Conservation (phyloP, 2,329 filamentous ascomycete genomes). For the Botrytis galanthina region DNA sequence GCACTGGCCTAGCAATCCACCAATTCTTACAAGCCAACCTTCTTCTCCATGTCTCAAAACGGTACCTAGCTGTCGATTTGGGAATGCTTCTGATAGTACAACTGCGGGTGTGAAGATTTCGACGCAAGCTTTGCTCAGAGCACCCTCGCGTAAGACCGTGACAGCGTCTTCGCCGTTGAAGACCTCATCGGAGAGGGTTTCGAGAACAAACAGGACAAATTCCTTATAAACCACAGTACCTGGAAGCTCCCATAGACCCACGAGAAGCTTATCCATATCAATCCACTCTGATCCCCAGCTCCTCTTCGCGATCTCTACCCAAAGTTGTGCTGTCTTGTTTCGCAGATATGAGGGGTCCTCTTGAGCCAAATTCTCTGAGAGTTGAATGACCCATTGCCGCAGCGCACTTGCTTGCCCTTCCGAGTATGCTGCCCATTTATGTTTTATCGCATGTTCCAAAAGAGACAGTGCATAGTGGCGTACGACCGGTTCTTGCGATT, state of each 20-base stretch:
- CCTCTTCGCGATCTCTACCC: constrained; percentile 92
- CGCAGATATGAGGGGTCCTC: constrained; percentile 79
- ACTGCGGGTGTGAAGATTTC: constrained; percentile 85
- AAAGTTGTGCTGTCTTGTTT: constrained; percentile 92
- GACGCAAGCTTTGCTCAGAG: constrained; percentile 84
- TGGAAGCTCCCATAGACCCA: constrained; percentile 75
- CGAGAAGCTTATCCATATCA: constrained; percentile 85
- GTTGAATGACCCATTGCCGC: constrained; percentile 72
- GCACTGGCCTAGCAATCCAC: constrained; percentile 71
- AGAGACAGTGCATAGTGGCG: constrained; percentile 93
- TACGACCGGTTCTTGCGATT: constrained; percentile 72
- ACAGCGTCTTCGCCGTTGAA: constrained; percentile 88
- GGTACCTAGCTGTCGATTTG: constrained; percentile 61
- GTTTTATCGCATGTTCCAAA: constrained; percentile 84
- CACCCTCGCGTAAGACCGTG: constrained; percentile 76
- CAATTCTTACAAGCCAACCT: constrained; percentile 82
- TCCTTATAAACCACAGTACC: constrained; percentile 69
- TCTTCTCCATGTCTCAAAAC: constrained; percentile 74
- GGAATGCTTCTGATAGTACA: constrained; percentile 73
- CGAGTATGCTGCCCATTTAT: constrained; percentile 75
- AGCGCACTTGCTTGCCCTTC: constrained; percentile 66
- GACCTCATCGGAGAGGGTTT: constrained; percentile 90
- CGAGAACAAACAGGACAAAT: constrained; percentile 82
- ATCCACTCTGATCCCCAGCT: constrained; percentile 92
- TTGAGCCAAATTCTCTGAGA: constrained; percentile 68